Evolutionary conservation across 805 yeast species (phyloP).

Genomic region (Kluyveromyces wickerhamii): DNA sequence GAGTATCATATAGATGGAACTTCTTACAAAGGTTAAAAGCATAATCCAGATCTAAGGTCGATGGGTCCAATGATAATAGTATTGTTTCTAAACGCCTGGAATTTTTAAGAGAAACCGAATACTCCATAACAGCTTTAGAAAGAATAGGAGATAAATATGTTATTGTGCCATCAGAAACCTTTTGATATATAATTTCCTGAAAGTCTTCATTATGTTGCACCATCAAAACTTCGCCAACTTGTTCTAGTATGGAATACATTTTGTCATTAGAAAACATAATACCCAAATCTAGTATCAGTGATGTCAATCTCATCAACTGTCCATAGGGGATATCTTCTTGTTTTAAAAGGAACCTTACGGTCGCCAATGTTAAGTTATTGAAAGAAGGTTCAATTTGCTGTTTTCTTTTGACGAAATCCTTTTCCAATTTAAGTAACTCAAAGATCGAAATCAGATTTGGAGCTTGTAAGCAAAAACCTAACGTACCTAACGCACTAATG

Average conservation of each 20-base stretch:
- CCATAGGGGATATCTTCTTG: slow-evolving; percentile 8
- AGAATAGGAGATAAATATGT: slow-evolving; percentile 51
- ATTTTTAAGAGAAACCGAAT: slow-evolving; percentile 34
- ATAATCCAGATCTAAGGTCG: slow-evolving; percentile 67
- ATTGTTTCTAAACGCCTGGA: slow-evolving; percentile 54
- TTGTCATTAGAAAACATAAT: not conserved
- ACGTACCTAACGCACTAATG: slow-evolving; percentile 20
- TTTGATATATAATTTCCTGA: slow-evolving; percentile 45
- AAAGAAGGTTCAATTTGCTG: slow-evolving; percentile 25
- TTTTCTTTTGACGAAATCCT: slow-evolving; percentile 11
- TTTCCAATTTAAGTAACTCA: slow-evolving; percentile 13
- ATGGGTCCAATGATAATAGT: slow-evolving; percentile 59
- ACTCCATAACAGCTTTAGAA: slow-evolving; percentile 51
- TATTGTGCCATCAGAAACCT: slow-evolving; percentile 41
- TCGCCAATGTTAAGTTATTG: slow-evolving; percentile 24
- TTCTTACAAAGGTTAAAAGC: slow-evolving; percentile 55
- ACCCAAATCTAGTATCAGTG: slow-evolving; percentile 7
- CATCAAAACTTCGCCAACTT: slow-evolving; percentile 10
- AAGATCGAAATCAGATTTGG: not conserved
- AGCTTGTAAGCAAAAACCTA: slow-evolving; percentile 17
- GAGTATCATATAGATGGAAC: slow-evolving; percentile 51
- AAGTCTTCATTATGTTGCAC: slow-evolving; percentile 31
- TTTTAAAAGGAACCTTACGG: slow-evolving; percentile 19
- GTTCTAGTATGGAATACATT: slow-evolving; percentile 11
- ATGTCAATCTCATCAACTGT: slow-evolving; percentile 14